Base-by-base conservation (phyloP, 2,329 filamentous ascomycete genomes). In the Lecanicillium sp. region DNA sequence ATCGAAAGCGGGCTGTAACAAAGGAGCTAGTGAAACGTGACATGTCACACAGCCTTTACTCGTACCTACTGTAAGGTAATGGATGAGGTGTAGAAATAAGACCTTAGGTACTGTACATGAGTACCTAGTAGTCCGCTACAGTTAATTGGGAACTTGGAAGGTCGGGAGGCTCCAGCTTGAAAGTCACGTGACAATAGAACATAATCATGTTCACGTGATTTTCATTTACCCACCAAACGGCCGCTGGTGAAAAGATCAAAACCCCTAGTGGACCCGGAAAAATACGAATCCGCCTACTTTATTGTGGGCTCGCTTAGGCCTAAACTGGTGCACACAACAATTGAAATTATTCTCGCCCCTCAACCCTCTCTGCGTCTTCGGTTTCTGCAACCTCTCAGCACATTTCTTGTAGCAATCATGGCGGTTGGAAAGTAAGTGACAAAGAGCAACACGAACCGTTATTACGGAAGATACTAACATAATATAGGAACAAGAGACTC, bases 401-500 rank as follows among this genome's bases (percentile, higher is more conserved):
- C 57, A 61, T 60, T 58, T 60, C 6, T 11, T 64, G 62, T 66
- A 67, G 63, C 70, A 70, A 73, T 63, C 60, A 75, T 75, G 71
- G 71, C 71, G 64, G 71, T 75, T 68, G 71, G 71, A 70, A 75
- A 75, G 71, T 75, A 64, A 63, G 70, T 51, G 52, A 47, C 29
- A 25, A 25, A 25, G 6, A 25, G 22, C 22, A 25, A 11, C 22
- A 25, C 6, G 22, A 11, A 25, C 11, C 7, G 22, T 34, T 33
- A 31, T 22, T 41, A 20, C 9, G 42, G n/a, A 17, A 28, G 16
- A 37, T 48, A 40, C 51, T 59, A 43, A 56, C 44, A 30, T 40
- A 32, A 34, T 41, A 29, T 57, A 88, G 83, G 86, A 98, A 98
- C 83, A 98, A 98, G 88, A 88, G 92, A 80, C 82, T 98, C 77